Percentiles rank a stretch among this genome's conserved stretches.
Evolutionary conservation across 139 green algal species (phyloP).

Genomic region (Tetraselmis striata): DNA sequence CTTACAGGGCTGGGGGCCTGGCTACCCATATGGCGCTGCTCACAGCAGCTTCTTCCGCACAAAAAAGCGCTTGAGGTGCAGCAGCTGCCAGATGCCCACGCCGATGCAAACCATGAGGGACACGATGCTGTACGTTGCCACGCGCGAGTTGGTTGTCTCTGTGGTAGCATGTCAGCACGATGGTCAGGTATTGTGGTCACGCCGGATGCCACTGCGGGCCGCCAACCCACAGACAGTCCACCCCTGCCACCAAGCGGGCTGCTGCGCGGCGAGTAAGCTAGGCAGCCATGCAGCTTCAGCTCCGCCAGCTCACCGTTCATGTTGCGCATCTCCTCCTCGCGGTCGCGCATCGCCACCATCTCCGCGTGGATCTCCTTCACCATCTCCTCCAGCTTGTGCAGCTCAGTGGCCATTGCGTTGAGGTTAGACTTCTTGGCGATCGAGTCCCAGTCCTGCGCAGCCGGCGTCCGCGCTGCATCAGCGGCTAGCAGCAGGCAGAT

Average conservation of each 20-base stretch:
- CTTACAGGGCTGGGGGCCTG: too few relatives aligned
- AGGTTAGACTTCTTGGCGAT: conserved; percentile 94
- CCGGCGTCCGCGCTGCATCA: too few relatives aligned
- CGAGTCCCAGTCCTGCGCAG: conserved; percentile 80
- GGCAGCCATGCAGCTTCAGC: too few relatives aligned
- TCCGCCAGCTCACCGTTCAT: conserved; percentile 61
- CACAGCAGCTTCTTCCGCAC: neutral
- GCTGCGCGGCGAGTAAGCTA: too few relatives aligned
- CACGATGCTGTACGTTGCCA: conserved; percentile 73
- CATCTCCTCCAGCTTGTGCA: conserved; percentile 53
- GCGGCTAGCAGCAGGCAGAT: too few relatives aligned
- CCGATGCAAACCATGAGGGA: conserved; percentile 69
- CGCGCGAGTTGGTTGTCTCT: conserved; percentile 82
- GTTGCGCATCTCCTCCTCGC: conserved; percentile 83
- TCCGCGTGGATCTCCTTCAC: conserved; percentile 72
- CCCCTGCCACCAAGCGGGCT: neutral
- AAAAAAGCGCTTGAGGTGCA: conserved; percentile 54
- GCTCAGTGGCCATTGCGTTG: conserved; percentile 70
- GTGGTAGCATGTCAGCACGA: too few relatives aligned
- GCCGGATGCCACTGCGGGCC: neutral
- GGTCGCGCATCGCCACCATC: conserved; percentile 65
- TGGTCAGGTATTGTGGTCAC: too few relatives aligned
- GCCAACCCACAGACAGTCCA: neutral
- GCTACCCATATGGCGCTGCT: too few relatives aligned
- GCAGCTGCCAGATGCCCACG: conserved; percentile 68